These are phyloP conservation scores for Durotheca rogersii DNA, from an alignment of 495 filamentous ascomycete species.

Conservation along the genomic window DNA sequence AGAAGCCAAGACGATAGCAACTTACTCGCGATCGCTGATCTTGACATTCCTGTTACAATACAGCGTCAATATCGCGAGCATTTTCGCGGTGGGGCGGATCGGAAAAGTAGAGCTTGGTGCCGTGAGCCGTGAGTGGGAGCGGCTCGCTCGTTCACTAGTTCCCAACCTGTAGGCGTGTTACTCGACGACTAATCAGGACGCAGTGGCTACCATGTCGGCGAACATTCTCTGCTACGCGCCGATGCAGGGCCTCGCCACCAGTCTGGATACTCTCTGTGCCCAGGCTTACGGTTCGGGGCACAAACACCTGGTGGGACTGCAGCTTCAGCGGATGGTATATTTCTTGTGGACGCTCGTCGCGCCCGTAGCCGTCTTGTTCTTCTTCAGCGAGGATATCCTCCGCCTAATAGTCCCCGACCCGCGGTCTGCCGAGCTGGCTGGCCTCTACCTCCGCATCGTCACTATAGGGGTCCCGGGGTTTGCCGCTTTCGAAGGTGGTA, in stretches of 20 bases:
- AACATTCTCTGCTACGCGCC: conserved; percentile 71
- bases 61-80: conserved; percentile 65
- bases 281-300: conserved; percentile 73
- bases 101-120: conserved; percentile 64
- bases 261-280: conserved; percentile 70
- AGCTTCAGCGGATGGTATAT: conserved; percentile 68
- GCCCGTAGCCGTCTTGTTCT: conserved; percentile 64
- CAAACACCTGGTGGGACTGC: conserved; percentile 67
- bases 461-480: conserved; percentile 67
- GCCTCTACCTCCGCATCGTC: conserved; percentile 65
- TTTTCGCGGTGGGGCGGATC: conserved; percentile 67
- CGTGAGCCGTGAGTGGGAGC: conserved; percentile 49
- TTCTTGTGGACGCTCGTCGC: conserved; percentile 64
- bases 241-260: conserved; percentile 69
- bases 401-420: conserved; percentile 59
- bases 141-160: not conserved
- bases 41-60: conserved; percentile 75
- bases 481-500: conserved; percentile 67
- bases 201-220: conserved; percentile 68
- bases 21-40: conserved; percentile 60
- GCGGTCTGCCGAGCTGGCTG: conserved; percentile 63
- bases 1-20: conserved; percentile 65
- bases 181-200: conserved; percentile 5
- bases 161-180: not conserved
- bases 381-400: conserved; percentile 57